Evolutionary conservation across 2,329 filamentous ascomycete species (phyloP), one percentile per base, ranked within the genome.

Genomic region (Fusarium buxicola): DNA sequence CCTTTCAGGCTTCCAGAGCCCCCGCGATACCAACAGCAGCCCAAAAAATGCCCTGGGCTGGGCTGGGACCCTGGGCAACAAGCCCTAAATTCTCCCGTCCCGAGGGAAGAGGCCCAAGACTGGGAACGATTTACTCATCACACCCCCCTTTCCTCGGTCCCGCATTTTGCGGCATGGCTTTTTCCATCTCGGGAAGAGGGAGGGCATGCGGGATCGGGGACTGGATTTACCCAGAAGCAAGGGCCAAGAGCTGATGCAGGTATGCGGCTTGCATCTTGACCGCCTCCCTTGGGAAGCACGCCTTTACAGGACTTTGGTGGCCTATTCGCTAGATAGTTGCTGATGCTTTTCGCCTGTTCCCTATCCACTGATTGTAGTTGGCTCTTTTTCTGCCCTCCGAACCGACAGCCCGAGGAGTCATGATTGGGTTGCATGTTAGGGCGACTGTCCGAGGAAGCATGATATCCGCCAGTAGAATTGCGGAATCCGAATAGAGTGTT

Each of bases 231-330:
- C 35, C 28, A n/a, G 16, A 55, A 34, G 57, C 16, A 43, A 44
- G 41, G 35, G 55, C 55, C 35, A 47, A 28, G 35, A 59, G 18
- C 50, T 50, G 56, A 60, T 60, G 50, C 57, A 60, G 58, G 57
- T 38, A 45, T 27, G 40, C 38, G 59, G 44, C 56, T 24, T 55
- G 59, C 60, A 55, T 58, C 44, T 52, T 63, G 60, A 63, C 60
- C 60, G 60, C 60, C 55, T 46, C 55, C 60, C 63, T 38, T 53
- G 18, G 18, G 47, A 45, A 60, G 39, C 47, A 57, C 30, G 25
- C 38, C 46, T 52, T 54, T 32, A 52, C 32, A 35, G 31, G 62
- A 25, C 40, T 18, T 27, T 15, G 40, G 30, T 43, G 24, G 40
- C 45, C 53, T 46, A 59, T 63, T 58, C 47, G 59, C 41, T 44